Evolutionary conservation across 345 rosid genomes (phyloP).

Genomic region (Hevea brasiliensis): DNA sequence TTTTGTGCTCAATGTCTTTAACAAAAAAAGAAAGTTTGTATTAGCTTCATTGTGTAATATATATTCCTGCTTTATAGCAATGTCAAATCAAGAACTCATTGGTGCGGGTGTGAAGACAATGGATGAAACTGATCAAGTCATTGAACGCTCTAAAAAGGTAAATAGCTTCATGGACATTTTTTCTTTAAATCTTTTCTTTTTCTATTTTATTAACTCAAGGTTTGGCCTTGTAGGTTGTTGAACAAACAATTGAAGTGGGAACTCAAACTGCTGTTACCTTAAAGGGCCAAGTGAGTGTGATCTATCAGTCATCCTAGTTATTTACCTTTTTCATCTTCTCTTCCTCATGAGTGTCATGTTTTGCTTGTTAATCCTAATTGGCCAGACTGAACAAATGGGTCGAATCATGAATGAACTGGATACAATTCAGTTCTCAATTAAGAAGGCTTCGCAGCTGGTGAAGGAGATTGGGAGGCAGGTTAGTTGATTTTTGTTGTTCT

Average conservation of each 20-base stretch:
- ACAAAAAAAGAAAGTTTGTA: background rate
- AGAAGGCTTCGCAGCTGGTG: slow-evolving; percentile 97
- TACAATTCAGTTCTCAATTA: slow-evolving; percentile 94
- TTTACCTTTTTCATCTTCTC: background rate
- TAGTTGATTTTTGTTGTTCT: slow-evolving; percentile 19
- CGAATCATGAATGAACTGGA: slow-evolving; percentile 94
- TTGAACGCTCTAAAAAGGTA: slow-evolving; percentile 91
- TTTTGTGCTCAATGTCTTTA: background rate
- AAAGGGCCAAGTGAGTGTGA: slow-evolving; percentile 84
- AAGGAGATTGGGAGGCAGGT: slow-evolving; percentile 99
- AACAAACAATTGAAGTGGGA: slow-evolving; percentile 98
- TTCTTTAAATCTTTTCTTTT: slow-evolving; percentile 8
- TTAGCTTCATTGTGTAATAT: background rate
- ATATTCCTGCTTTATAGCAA: slow-evolving; percentile 43
- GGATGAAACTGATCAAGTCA: slow-evolving; percentile 97
- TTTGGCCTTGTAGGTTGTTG: slow-evolving; percentile 62
- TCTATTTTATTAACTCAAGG: slow-evolving; percentile 21
- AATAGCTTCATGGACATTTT: slow-evolving; percentile 6
- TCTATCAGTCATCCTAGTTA: background rate
- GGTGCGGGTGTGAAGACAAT: slow-evolving; percentile 75
- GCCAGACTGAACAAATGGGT: slow-evolving; percentile 99
- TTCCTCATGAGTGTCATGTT: background rate
- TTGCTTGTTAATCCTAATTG: slow-evolving; percentile 22
- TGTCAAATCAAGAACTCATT: slow-evolving; percentile 92
- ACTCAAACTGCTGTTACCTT: slow-evolving; percentile 85